phyloP scores from a whole-genome alignment of 2,329 filamentous ascomycete genomes.

The Cercospora zeina region DNA sequence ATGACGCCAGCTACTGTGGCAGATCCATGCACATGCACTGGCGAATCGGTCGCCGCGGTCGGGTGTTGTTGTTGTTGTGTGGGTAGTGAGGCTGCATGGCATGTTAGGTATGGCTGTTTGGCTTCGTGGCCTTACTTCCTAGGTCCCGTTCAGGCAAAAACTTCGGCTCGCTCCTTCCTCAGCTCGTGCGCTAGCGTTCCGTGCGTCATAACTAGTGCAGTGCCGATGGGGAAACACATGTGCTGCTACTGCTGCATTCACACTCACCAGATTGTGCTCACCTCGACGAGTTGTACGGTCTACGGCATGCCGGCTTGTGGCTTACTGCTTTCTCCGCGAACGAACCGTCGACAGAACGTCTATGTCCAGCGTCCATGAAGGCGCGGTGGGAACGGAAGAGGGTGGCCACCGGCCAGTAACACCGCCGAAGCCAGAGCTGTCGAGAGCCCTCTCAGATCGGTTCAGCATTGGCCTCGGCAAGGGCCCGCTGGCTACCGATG shows the following conservation, averaged over 20 bases:
- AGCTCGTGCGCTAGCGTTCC: not conserved
- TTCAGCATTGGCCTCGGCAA: slow-evolving; percentile 19
- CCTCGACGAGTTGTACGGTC: not conserved
- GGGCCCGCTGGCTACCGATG: not conserved
- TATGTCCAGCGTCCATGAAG: slow-evolving; percentile 34
- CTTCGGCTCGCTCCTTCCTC: slow-evolving; percentile 1
- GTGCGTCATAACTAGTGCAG: slow-evolving; percentile 3
- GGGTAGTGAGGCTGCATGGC: not conserved
- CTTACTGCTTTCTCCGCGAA: not conserved
- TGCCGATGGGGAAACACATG: not conserved
- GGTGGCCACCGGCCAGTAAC: slow-evolving; percentile 27
- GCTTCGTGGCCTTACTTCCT: not conserved
- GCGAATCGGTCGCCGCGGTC: not conserved
- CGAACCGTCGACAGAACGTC: slow-evolving; percentile 21
- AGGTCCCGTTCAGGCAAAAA: slow-evolving; percentile 4
- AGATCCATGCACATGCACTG: not conserved
- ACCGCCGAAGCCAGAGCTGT: slow-evolving; percentile 18
- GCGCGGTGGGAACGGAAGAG: slow-evolving; percentile 23
- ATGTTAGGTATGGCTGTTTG: not conserved
- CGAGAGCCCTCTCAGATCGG: slow-evolving; percentile 20
- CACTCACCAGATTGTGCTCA: not conserved
- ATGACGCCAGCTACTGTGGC: not conserved
- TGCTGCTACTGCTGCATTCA: not conserved
- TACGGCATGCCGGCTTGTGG: slow-evolving; percentile 12
- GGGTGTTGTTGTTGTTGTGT: not conserved